Evolutionary conservation across 257 asterid species (phyloP), one percentile per base, ranked within the genome.

Genomic region (Rauvolfia tetraphylla): DNA sequence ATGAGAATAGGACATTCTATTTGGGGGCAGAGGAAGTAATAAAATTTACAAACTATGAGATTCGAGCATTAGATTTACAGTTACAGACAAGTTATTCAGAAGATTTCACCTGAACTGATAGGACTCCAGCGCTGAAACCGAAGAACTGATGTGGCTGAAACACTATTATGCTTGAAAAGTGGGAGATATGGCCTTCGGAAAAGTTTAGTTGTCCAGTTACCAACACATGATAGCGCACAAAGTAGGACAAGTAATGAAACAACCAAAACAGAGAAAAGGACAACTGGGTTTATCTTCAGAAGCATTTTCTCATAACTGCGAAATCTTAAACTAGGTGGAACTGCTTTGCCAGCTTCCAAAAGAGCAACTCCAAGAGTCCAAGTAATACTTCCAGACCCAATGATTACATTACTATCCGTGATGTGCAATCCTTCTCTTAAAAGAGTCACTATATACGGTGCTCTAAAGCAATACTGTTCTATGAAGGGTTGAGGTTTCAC

Each of bases 311-410:
- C 87, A 80, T 89, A 89, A 80, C 85, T 72, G 65, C 77, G 87
- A 79, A 80, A 61, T 57, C 78, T 86, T 58, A 79, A 77, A 78
- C 85, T 78, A 68, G 79, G 68, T 10, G 97, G 85, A 83, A 88
- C 82, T 74, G 86, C 85, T 86, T 87, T 91, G 51, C 97, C 99
- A 62, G 99, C 98, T 90, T 93, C 99, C 79, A 82, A 85, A 81
- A 93, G 81, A 67, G 98, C 99, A 84, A 92, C 98, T 78, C 99
- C 99, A 44, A 91, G 92, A 22, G 99, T 91, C 99, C 99, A 93
- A 61, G 99, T 91, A 77, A 93, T 90, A 84, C 99, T 93, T 66
- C 99, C 99, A 25, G 99, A 91, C 53, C 93, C 99, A 62, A 91
- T 83, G 76, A 68, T 75, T 22, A 95, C 95, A 80, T 88, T 80